Conservation (phyloP, 2,329 filamentous ascomycete species). For the Alternaria ventricosa region DNA sequence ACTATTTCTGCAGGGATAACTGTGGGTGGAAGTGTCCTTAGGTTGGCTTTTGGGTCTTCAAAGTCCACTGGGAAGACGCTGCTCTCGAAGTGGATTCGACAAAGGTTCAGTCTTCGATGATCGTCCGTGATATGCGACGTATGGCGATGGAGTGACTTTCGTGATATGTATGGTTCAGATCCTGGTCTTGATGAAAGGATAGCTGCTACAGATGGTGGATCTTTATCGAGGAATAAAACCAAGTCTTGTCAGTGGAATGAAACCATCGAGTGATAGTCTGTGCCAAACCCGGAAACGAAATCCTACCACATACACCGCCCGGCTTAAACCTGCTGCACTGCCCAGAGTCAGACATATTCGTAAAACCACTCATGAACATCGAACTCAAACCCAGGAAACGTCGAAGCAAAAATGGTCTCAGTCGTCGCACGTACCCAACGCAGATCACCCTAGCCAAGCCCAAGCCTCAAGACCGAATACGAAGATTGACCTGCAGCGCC, state of each 20-base stretch:
- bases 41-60: background rate
- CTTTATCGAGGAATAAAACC: background rate
- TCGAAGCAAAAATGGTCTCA: background rate
- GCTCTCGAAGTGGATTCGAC: background rate
- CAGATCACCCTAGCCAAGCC: background rate
- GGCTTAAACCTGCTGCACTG: background rate
- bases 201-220: background rate
- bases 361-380: background rate
- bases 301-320: background rate
- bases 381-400: background rate
- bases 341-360: background rate
- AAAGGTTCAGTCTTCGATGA: background rate
- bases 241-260: background rate
- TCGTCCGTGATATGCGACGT: accelerated
- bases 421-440: background rate
- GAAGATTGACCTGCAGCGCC: constrained; percentile 2
- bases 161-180: background rate
- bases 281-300: background rate
- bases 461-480: background rate
- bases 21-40: background rate
- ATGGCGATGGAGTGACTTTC: background rate
- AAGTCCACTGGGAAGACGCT: background rate
- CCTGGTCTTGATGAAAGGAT: background rate
- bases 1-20: constrained; percentile 26
- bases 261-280: background rate